A percentile compares a stretch with the other conserved stretches of the same genome.
phyloP scores from a whole-genome alignment of 306 rosid genomes.

The Fagus crenata region DNA sequence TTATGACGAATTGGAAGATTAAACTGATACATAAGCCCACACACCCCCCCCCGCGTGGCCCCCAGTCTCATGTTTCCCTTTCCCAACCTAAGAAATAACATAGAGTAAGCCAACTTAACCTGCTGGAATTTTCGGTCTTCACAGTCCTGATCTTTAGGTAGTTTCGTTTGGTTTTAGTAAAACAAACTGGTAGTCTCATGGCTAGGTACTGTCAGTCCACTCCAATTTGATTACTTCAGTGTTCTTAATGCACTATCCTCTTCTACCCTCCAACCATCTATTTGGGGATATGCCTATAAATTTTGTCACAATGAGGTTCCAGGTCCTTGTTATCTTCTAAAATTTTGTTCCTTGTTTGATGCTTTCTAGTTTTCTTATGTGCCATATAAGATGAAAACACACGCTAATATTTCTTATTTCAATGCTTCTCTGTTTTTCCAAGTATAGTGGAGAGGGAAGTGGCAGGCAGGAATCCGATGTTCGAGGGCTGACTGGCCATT shows the following conservation, averaged over 20 bases:
- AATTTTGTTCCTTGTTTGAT: neutral
- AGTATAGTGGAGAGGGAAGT: slow-evolving; percentile 94
- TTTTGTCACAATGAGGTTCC: neutral
- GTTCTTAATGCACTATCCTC: neutral
- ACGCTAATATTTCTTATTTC: slow-evolving; percentile 33
- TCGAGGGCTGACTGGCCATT: slow-evolving; percentile 96
- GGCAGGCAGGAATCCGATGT: slow-evolving; percentile 98
- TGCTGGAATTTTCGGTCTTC: neutral
- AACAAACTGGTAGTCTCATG: slow-evolving; percentile 14
- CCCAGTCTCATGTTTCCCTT: neutral
- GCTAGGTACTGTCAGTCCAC: slow-evolving; percentile 13
- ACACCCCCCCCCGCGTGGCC: too few relatives aligned
- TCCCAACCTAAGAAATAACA: neutral
- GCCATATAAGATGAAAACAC: neutral
- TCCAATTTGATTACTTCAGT: neutral
- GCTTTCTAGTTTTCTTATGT: slow-evolving; percentile 4
- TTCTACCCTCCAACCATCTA: neutral
- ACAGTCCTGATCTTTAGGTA: neutral
- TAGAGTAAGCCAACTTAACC: neutral
- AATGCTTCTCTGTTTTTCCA: slow-evolving; percentile 32
- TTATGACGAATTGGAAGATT: neutral
- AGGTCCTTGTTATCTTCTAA: slow-evolving; percentile 3
- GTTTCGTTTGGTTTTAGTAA: neutral
- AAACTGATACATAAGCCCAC: neutral
- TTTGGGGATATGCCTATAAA: neutral